Evolutionary conservation across 2,329 filamentous ascomycete genomes (phyloP).

Genomic region (Fusarium liriodendri): DNA sequence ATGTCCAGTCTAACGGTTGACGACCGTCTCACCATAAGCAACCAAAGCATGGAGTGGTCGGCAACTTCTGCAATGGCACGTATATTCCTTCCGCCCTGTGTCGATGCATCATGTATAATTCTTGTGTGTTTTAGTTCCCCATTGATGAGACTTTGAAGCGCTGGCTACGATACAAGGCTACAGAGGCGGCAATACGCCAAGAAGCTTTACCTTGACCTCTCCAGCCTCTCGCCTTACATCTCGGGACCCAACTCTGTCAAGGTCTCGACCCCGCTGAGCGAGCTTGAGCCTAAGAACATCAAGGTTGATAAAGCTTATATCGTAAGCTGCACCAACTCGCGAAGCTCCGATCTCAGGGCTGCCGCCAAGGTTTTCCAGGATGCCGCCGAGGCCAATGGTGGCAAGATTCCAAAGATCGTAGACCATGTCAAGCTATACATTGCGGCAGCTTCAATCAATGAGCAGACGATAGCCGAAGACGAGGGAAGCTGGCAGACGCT

Average conservation of each 20-base stretch:
- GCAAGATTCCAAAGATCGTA: conserved; percentile 75
- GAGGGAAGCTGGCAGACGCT: conserved; percentile 86
- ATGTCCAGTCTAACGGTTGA: conserved; percentile 78
- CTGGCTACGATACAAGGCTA: conserved; percentile 82
- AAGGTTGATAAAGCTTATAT: conserved; percentile 85
- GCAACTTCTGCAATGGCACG: conserved; percentile 50
- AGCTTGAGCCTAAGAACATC: conserved; percentile 79
- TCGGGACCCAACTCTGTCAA: conserved; percentile 92
- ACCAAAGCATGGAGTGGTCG: conserved; percentile 69
- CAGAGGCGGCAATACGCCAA: conserved; percentile 80
- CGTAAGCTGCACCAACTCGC: conserved; percentile 83
- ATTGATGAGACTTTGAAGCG: background rate
- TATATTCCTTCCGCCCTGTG: background rate
- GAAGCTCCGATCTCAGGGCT: conserved; percentile 81
- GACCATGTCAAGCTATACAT: conserved; percentile 86
- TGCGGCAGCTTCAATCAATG: conserved; percentile 81
- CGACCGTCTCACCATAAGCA: conserved; percentile 67
- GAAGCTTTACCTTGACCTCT: conserved; percentile 80
- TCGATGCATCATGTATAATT: background rate
- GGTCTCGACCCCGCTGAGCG: conserved; percentile 78
- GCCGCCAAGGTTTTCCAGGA: conserved; percentile 88
- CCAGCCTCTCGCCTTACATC: conserved; percentile 83
- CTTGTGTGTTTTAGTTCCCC: background rate
- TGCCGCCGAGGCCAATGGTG: conserved; percentile 67
- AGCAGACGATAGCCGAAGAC: conserved; percentile 81